Evolutionary conservation across 768 basidiomycete species (phyloP), one percentile per base, ranked within the genome.

Genomic region (Termitomyces sp.): DNA sequence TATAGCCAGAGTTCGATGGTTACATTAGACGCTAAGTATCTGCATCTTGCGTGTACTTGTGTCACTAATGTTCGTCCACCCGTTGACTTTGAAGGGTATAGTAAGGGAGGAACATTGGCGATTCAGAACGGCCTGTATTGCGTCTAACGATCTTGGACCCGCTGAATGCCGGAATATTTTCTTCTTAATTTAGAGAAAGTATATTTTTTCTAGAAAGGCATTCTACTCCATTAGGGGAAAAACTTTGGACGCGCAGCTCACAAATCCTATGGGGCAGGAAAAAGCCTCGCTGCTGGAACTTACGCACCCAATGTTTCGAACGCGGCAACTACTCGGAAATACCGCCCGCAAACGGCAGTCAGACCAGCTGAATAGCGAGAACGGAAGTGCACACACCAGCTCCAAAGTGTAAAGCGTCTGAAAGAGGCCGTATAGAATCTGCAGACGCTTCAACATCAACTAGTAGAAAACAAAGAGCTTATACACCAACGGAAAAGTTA

Each of bases 321-420:
- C 57, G 92, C 92, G 37, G 93, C 91, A 90, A 90, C 93, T 24
- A 83, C 59, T 24, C 91, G 92, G 64, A 93, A 93, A 66, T 84
- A 87, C 51, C 92, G 87, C 1, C 91, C 90, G 55, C 90, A 83
- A 43, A 89, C 74, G 22, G 87, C 90, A 2, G 93, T 95, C 0
- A 93, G 90, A 58, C 85, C 83, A 3, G 79, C 78, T 97, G 95
- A 51, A 83, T 75, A 3, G 93, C 93, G 56, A 96, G 77, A 12
- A 97, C 74, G 59, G 90, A 90, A 41, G 91, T 74, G 60, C 83
- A 87, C 68, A 94, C 91, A 24, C 93, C 93, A 5, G 93, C 88
- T 21, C 87, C 91, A 28, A 92, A 72, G 70, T 95, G 92, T 44
- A 92, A 53, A 93, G 85, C 62, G 81, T 83, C 59, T 35, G 34